phyloP scores from a whole-genome alignment of 495 filamentous ascomycete species.

The Xanthoparmelia taractica region DNA sequence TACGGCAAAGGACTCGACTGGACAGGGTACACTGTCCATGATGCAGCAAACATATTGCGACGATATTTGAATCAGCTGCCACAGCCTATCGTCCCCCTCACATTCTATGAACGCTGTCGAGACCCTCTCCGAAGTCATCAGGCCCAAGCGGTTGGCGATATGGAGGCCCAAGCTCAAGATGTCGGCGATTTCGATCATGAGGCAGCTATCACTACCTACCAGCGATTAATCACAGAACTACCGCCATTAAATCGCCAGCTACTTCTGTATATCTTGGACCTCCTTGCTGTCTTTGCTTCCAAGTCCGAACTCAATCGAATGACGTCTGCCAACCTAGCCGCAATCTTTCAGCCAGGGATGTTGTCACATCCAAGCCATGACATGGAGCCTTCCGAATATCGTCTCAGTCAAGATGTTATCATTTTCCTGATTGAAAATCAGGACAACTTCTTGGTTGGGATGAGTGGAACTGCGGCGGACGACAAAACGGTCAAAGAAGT shows the following conservation, averaged over 20 bases:
- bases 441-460: slow-evolving; percentile 82
- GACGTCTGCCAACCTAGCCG: slow-evolving; percentile 89
- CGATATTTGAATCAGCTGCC: slow-evolving; percentile 90
- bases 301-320: slow-evolving; percentile 96
- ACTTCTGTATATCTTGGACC: slow-evolving; percentile 90
- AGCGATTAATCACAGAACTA: slow-evolving; percentile 83
- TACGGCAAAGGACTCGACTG: slow-evolving; percentile 97
- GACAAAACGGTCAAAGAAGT: slow-evolving; percentile 81
- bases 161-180: slow-evolving; percentile 45
- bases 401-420: slow-evolving; percentile 90
- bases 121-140: slow-evolving; percentile 75
- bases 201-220: slow-evolving; percentile 73
- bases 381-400: slow-evolving; percentile 89
- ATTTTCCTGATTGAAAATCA: slow-evolving; percentile 98
- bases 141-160: slow-evolving; percentile 59
- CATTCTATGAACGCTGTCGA: slow-evolving; percentile 87
- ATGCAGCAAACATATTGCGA: slow-evolving; percentile 93
- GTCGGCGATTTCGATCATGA: slow-evolving; percentile 60
- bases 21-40: slow-evolving; percentile 97
- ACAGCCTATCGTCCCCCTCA: slow-evolving; percentile 90
- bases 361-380: slow-evolving; percentile 90
- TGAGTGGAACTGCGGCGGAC: slow-evolving; percentile 86
- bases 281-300: slow-evolving; percentile 96
- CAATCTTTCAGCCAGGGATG: slow-evolving; percentile 96
- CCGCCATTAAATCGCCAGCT: slow-evolving; percentile 91